Evolutionary conservation across 2,329 filamentous ascomycete species (phyloP), one percentile per base, ranked within the genome.

Genomic region (Talaromyces sp.): DNA sequence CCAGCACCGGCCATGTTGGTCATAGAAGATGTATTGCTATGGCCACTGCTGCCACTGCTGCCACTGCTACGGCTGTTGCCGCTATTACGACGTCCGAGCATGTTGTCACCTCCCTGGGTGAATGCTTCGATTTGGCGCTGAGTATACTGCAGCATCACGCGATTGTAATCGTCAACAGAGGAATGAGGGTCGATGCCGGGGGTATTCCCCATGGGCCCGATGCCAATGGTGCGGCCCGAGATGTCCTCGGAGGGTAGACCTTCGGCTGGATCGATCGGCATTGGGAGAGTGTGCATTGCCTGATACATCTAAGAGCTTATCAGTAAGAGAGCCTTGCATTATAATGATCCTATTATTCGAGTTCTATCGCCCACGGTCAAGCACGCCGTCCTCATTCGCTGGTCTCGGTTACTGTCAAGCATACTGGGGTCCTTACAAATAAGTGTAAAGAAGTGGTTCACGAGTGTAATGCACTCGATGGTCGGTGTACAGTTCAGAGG

Each of bases 131-230:
- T 76, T 50, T 77, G 75, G 33, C 71, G 74, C 45, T 77, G 75
- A 14, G 76, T 78, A 58, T 78, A 76, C 52, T 76, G 70, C 45
- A 77, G 69, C 76, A 78, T 77, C 60, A 74, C 71, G 27, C 75
- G 74, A 67, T 74, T 77, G 65, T 78, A 78, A 65, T 77, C 75
- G 54, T 76, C 75, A n/a, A 78, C 64, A 3, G 75, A 75, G 4
- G 62, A 16, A 52, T 22, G 43, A 27, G 59, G 59, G 22, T 65
- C 60, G 11, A 59, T 16, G 33, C 52, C 43, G 6, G 50, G 33
- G 4, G 13, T 43, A 24, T 35, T 35, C 13, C 41, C 52, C 59
- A 58, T 22, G n/a, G 50, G n/a, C 9, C 27, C 52, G 22, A 65
- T n/a, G 16, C 59, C 52, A 2, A 43, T 22, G 16, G 39, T 41